These are phyloP conservation scores for Melanopsichium pennsylvanicum DNA, from an alignment of 1,284 basidiomycete genomes.

Conservation along the genomic window DNA sequence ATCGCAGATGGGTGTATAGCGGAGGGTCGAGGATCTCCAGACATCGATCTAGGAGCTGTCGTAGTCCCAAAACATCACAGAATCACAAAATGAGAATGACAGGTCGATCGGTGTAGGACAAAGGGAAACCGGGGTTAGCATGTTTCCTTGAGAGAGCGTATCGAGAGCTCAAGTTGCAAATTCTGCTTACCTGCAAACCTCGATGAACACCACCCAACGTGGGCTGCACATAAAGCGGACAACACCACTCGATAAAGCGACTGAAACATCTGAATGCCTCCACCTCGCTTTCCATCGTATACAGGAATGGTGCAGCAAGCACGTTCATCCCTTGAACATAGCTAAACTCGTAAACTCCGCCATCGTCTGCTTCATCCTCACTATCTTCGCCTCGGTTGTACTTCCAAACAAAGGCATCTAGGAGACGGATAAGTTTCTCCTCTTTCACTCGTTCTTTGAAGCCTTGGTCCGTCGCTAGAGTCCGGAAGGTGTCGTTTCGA, in stretches of 20 bases:
- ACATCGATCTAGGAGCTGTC: conserved; percentile 88
- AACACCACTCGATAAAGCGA: conserved; percentile 89
- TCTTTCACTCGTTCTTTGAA: conserved; percentile 95
- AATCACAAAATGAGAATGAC: too few species aligned
- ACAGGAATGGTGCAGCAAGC: conserved; percentile 93
- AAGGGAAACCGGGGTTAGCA: too few species aligned
- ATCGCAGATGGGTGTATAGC: conserved; percentile 80
- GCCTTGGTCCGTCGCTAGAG: conserved; percentile 89
- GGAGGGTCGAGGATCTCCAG: conserved; percentile 88
- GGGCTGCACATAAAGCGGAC: conserved; percentile 93
- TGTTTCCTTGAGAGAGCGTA: too few species aligned
- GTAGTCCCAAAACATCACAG: background rate
- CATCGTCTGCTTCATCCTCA: conserved; percentile 70
- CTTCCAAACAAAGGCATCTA: conserved; percentile 97
- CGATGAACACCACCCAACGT: conserved; percentile 92
- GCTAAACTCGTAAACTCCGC: conserved; percentile 73
- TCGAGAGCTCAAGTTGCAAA: too few species aligned
- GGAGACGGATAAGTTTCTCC: conserved; percentile 90
- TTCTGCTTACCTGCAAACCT: conserved; percentile 79
- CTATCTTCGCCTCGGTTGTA: conserved; percentile 70
- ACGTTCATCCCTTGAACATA: conserved; percentile 99
- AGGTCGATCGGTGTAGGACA: too few species aligned
- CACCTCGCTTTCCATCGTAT: conserved; percentile 91
- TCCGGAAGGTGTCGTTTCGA: conserved; percentile 74
- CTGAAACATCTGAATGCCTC: conserved; percentile 96